phyloP scores from a whole-genome alignment of 2,329 filamentous ascomycete genomes.

The Aspergillus unguis region DNA sequence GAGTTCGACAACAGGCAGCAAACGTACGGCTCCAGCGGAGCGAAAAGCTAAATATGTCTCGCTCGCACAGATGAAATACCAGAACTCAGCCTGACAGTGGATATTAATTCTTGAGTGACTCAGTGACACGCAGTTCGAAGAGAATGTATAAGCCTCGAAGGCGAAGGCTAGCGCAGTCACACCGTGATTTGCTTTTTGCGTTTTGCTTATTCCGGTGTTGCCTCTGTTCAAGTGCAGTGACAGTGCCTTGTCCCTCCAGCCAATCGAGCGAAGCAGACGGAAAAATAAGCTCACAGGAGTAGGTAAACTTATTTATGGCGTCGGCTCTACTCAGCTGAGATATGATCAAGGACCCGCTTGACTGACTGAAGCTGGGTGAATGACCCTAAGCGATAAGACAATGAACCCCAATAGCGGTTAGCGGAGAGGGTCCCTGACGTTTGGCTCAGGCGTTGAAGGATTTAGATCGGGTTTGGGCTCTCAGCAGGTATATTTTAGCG shows the following conservation, averaged over 20 bases:
- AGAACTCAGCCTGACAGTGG: constrained; percentile 12
- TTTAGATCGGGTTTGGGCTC: constrained; percentile 13
- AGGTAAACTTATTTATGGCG: constrained; percentile 9
- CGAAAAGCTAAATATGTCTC: constrained; percentile 9
- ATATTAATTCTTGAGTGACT: background rate
- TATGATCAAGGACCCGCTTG: constrained; percentile 10
- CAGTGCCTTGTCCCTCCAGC: constrained; percentile 13
- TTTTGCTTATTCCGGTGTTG: constrained; percentile 5
- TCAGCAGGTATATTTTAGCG: constrained; percentile 18
- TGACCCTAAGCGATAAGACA: constrained; percentile 10
- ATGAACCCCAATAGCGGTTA: constrained; percentile 23
- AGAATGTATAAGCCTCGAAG: constrained; percentile 12
- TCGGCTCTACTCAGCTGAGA: constrained; percentile 13
- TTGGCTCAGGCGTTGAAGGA: constrained; percentile 18
- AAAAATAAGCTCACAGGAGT: constrained; percentile 9
- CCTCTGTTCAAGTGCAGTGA: constrained; percentile 5
- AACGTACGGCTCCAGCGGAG: constrained; percentile 1
- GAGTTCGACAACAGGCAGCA: constrained; percentile 8
- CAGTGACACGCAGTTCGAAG: background rate
- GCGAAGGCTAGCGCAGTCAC: constrained; percentile 7
- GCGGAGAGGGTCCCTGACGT: constrained; percentile 15
- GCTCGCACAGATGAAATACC: constrained; percentile 12
- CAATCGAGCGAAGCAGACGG: constrained; percentile 12
- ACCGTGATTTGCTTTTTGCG: constrained; percentile 10
- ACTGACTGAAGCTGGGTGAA: constrained; percentile 8